phyloP scores from a whole-genome alignment of 2,329 filamentous ascomycete species.

The Parastagonospora avenae region DNA sequence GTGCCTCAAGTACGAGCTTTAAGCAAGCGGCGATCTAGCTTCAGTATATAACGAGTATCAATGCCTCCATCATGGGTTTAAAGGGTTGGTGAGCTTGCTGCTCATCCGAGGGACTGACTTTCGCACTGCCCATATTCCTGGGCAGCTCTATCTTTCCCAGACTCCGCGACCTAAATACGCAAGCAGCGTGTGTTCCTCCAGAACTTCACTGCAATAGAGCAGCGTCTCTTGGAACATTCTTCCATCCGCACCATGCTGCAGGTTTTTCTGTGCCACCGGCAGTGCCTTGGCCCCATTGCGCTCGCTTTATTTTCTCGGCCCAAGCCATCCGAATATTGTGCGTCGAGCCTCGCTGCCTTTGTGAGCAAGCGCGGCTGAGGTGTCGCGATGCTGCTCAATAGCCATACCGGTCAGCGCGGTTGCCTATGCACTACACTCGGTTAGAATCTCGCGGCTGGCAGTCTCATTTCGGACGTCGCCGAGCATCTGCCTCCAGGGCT shows the following conservation, averaged over 20 bases:
- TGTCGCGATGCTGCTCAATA: neutral
- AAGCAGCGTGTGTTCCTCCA: slow-evolving; percentile 2
- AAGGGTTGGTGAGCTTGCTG: neutral
- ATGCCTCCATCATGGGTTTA: neutral
- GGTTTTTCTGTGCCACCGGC: neutral
- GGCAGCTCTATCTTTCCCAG: neutral
- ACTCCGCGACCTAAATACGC: neutral
- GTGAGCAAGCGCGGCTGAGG: neutral
- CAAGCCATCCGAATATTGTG: neutral
- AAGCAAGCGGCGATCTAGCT: neutral
- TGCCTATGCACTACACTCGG: neutral
- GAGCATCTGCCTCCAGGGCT: neutral
- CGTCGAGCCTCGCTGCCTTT: neutral
- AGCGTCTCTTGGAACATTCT: neutral
- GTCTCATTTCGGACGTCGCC: neutral
- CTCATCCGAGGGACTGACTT: neutral
- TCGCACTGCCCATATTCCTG: neutral
- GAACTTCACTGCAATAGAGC: neutral
- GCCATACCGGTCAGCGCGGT: neutral
- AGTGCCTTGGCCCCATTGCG: neutral
- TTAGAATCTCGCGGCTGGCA: neutral
- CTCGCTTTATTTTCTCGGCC: neutral
- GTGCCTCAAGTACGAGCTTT: neutral
- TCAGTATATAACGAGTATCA: neutral
- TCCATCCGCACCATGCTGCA: neutral